Evolutionary conservation across 106 monocot species (phyloP).

Genomic region (Platanthera guangdongensis): DNA sequence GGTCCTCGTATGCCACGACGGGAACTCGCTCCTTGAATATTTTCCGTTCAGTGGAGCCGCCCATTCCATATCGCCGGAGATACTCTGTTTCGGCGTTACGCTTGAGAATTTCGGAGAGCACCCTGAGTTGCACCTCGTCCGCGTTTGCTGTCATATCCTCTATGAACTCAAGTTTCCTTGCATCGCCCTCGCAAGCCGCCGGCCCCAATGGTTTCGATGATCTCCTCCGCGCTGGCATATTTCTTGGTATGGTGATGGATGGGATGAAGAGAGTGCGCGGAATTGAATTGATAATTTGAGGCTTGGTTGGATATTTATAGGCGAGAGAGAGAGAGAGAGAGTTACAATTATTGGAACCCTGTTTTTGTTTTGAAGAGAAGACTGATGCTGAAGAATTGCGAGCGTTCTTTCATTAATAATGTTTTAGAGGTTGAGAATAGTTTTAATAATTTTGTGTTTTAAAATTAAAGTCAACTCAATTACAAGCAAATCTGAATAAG

Average conservation of each 20-base stretch:
- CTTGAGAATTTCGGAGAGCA: conserved; percentile 45
- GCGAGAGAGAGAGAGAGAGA: too few relatives aligned
- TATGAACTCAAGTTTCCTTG: conserved; percentile 38
- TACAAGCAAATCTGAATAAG: too few relatives aligned
- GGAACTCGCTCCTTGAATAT: conserved; percentile 45
- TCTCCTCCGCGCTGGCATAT: conserved; percentile 2
- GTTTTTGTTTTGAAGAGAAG: too few relatives aligned
- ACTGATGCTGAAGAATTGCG: too few relatives aligned
- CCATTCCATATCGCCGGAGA: conserved; percentile 27
- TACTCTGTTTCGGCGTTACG: conserved; percentile 56
- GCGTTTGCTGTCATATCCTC: conserved; percentile 40
- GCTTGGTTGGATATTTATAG: too few relatives aligned
- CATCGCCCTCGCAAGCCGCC: conserved; percentile 40
- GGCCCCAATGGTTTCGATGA: conserved; percentile 2
- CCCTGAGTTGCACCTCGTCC: conserved; percentile 38
- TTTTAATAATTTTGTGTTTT: too few relatives aligned
- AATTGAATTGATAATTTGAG: too few relatives aligned
- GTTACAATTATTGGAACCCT: too few relatives aligned
- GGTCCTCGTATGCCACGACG: conserved; percentile 63
- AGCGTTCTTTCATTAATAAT: too few relatives aligned
- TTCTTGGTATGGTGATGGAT: not conserved
- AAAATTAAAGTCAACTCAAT: too few relatives aligned
- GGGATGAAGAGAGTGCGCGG: too few relatives aligned
- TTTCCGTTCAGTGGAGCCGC: conserved; percentile 21
- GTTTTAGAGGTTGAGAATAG: too few relatives aligned